Evolutionary conservation across 306 rosid genomes (phyloP), one percentile per base, ranked within the genome.

Genomic region (Acmispon strigosus): DNA sequence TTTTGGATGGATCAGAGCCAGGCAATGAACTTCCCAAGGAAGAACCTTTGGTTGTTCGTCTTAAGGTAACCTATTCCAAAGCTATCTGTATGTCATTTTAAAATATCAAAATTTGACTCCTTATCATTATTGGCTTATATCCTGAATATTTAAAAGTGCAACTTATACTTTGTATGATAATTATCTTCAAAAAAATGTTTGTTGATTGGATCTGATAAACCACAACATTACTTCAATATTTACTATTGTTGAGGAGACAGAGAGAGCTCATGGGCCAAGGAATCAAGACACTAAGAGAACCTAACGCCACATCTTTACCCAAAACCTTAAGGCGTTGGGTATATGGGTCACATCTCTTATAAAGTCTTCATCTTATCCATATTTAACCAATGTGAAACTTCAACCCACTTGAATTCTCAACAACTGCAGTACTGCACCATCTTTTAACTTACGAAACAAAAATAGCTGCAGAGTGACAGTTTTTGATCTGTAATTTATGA

Each of bases 1-100:
- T 57, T 39, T 66, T 79, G 51, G 90, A 86, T 32, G 75, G 77
- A 39, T 48, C 80, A 9, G 81, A 79, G 62, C 79, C 78, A 34
- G 84, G 81, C 50, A 77, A 74, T 69, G 98, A 74, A 85, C 51
- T 54, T 75, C 84, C 80, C 4, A 70, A 73, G 53, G 97, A 86
- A 81, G 97, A 95, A 66, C 89, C 97, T 14, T 79, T 89, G 45
- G 96, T 95, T 72, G 86, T 80, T 82, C 97, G 90, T 78, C 90
- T 95, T 7, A 95, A 91, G 99, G 99, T 85, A 79, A 68, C 36
- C 32, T 27, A 53, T 58, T 51, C 50, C 37, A 53, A 16, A 14
- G 45, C 56, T 29, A 27, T 61, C 58, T 51, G 48, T 37, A 61
- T 62, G 62, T 55, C 66, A 59, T 24, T 57, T 49, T 47, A 41